Percentiles rank a stretch among this genome's conserved stretches.
Evolutionary conservation across 2,329 filamentous ascomycete genomes (phyloP).

Genomic region (Pseudogymnoascus sp.): DNA sequence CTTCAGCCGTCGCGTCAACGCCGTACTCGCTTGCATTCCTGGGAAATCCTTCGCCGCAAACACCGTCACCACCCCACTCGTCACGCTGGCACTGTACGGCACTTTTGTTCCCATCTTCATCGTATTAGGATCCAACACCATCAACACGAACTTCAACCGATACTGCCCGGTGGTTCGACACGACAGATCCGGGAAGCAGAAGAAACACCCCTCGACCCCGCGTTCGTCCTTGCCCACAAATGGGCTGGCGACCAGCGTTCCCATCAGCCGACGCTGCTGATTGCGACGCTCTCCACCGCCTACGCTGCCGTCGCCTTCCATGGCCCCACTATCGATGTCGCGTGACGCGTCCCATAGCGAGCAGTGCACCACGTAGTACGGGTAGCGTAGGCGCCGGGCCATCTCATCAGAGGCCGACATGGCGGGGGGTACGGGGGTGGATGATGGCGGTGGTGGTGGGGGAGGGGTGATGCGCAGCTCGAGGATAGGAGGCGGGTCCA

Average conservation of each 20-base stretch:
- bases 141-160: constrained; percentile 64
- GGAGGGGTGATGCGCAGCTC: constrained; percentile 61
- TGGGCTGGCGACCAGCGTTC: constrained; percentile 67
- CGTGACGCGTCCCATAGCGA: constrained; percentile 66
- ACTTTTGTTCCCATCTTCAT: constrained; percentile 47
- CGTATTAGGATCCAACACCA: constrained; percentile 59
- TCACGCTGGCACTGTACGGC: background rate
- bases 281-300: constrained; percentile 45
- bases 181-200: constrained; percentile 76
- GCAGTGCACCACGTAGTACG: constrained; percentile 67
- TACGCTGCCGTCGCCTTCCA: constrained; percentile 30
- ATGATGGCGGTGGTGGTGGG: background rate
- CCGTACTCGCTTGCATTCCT: constrained; percentile 72
- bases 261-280: constrained; percentile 71
- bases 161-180: constrained; percentile 73
- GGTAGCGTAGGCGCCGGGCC: constrained; percentile 46
- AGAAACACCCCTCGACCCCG: constrained; percentile 70
- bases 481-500: constrained; percentile 78
- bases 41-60: constrained; percentile 83
- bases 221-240: constrained; percentile 71
- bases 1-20: constrained; percentile 65
- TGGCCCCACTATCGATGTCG: constrained; percentile 59
- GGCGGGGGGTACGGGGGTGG: background rate
- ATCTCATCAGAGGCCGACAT: constrained; percentile 31
- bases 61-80: constrained; percentile 56